phyloP scores from a whole-genome alignment of 140 eudicot genomes.

The Stevia rebaudiana region DNA sequence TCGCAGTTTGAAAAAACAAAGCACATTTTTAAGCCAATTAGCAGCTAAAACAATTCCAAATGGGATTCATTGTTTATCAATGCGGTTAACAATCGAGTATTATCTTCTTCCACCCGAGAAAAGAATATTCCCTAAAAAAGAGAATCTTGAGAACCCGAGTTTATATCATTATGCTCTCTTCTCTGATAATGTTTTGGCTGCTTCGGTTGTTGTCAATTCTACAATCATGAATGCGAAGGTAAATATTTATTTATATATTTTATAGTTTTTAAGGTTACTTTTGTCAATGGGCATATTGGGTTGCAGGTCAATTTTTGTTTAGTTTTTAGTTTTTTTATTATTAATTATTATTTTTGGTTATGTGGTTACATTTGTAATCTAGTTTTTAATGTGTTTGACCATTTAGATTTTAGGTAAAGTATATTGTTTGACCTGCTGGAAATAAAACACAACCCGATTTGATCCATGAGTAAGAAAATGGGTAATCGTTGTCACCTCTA shows the following conservation, averaged over 20 bases:
- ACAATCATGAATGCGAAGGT: conserved; percentile 85
- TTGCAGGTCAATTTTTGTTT: not conserved
- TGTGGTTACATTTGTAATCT: not conserved
- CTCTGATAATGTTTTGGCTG: conserved; percentile 92
- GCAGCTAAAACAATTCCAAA: conserved; percentile 93
- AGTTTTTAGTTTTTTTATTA: not conserved
- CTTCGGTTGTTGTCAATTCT: conserved; percentile 91
- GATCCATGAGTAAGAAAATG: too few relatives aligned
- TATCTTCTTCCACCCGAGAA: conserved; percentile 75
- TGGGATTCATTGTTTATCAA: conserved; percentile 82
- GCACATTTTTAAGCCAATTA: conserved; percentile 81
- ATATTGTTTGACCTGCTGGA: not conserved
- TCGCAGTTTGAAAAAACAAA: conserved; percentile 83
- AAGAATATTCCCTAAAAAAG: conserved; percentile 61
- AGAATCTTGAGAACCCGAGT: conserved; percentile 73
- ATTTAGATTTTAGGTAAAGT: not conserved
- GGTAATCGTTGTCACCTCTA: too few relatives aligned
- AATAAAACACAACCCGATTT: too few relatives aligned
- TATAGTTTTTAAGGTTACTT: not conserved
- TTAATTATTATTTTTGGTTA: not conserved
- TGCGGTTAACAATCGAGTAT: conserved; percentile 83
- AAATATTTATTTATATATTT: not conserved
- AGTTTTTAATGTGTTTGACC: not conserved
- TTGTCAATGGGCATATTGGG: not conserved
- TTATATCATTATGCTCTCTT: conserved; percentile 89